phyloP scores from a whole-genome alignment of 1,284 basidiomycete genomes.

The Papiliotrema terrestris region DNA sequence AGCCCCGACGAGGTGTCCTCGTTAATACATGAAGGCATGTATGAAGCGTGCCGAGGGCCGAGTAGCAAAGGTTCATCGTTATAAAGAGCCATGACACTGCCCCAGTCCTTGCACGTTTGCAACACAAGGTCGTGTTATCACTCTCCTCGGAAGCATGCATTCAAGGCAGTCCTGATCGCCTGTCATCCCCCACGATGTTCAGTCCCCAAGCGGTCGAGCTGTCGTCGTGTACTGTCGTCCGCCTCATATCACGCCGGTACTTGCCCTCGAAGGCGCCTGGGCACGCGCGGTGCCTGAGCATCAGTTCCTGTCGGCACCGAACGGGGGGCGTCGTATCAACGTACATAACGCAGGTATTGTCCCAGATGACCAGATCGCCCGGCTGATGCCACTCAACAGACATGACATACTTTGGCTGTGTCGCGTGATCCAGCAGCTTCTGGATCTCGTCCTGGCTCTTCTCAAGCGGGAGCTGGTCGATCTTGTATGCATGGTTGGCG shows the following conservation, averaged over 20 bases:
- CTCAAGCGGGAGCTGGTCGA: slow-evolving; percentile 11
- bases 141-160: too few relatives aligned
- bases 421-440: slow-evolving; percentile 14
- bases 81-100: too few relatives aligned
- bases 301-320: too few relatives aligned
- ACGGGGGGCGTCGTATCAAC: too few relatives aligned
- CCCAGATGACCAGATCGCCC: slow-evolving; percentile 24
- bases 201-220: slow-evolving; percentile 19
- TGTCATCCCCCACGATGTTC: slow-evolving; percentile 17
- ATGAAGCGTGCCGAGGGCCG: too few relatives aligned
- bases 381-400: slow-evolving; percentile 13
- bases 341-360: slow-evolving; percentile 24
- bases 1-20: too few relatives aligned
- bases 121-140: too few relatives aligned
- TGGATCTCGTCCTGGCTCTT: slow-evolving; percentile 21
- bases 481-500: slow-evolving; percentile 22
- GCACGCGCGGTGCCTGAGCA: slow-evolving; percentile 14
- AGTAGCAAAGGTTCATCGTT: too few relatives aligned
- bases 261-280: slow-evolving; percentile 20
- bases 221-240: slow-evolving; percentile 22
- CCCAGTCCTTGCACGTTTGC: too few relatives aligned
- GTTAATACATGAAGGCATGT: too few relatives aligned
- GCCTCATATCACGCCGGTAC: slow-evolving; percentile 22
- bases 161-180: background rate
- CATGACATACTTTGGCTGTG: slow-evolving; percentile 16